Evolutionary conservation across 257 asterid genomes (phyloP).

Genomic region (Scutellaria barbata): DNA sequence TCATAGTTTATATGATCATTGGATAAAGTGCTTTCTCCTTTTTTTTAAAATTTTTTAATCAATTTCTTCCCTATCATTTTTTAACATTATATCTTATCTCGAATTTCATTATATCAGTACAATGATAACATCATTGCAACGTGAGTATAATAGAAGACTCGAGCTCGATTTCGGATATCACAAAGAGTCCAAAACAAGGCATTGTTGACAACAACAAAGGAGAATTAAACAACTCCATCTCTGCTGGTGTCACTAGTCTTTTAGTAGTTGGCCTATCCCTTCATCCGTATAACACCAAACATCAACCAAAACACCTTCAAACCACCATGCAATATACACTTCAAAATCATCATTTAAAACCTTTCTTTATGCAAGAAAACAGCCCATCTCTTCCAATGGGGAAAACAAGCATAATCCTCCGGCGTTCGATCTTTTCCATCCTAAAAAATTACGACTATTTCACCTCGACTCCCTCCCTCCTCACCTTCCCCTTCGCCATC

Average conservation of each 20-base stretch:
- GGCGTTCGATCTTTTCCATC: conserved; percentile 70
- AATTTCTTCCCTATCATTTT: not conserved
- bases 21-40: conserved; percentile 10
- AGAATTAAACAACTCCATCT: conserved; percentile 41
- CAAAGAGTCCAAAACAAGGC: conserved; percentile 47
- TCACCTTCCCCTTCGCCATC: conserved; percentile 73
- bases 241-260: conserved; percentile 28
- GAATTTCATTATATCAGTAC: not conserved
- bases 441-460: conserved; percentile 64
- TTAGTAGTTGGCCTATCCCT: conserved; percentile 47
- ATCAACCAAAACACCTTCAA: conserved; percentile 25
- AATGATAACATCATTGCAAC: not conserved
- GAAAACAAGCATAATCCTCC: conserved; percentile 50
- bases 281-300: conserved; percentile 37
- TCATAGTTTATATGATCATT: conserved; percentile 10
- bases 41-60: not conserved
- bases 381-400: conserved; percentile 46
- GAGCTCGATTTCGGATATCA: conserved; percentile 32
- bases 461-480: conserved; percentile 61
- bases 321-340: conserved; percentile 21
- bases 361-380: not conserved
- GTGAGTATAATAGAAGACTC: not conserved
- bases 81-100: not conserved
- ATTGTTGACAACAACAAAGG: conserved; percentile 45
- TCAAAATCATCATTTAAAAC: conserved; percentile 20